phyloP scores from a whole-genome alignment of 2,329 filamentous ascomycete genomes.

The Curvularia sp. region DNA sequence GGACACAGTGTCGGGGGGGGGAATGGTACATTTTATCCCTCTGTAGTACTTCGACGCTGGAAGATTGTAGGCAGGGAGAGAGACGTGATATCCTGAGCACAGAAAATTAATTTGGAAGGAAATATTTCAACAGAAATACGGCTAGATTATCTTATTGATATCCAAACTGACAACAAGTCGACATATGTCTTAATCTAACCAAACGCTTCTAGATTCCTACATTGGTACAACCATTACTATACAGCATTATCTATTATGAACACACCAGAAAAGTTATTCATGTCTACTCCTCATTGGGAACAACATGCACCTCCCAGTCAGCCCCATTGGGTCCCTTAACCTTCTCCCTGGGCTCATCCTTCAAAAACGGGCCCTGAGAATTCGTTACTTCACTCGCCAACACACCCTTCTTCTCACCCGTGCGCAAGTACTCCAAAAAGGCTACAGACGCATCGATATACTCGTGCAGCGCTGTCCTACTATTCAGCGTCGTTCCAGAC shows the following conservation, averaged over 20 bases:
- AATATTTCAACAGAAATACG: neutral
- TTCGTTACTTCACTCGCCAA: conserved; percentile 59
- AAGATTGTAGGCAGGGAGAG: neutral
- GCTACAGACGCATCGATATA: conserved; percentile 67
- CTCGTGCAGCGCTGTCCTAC: conserved; percentile 62
- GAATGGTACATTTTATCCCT: too few relatives aligned
- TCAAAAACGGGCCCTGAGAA: conserved; percentile 22
- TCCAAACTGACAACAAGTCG: neutral
- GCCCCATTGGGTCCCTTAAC: conserved; percentile 10
- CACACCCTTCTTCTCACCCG: conserved; percentile 54
- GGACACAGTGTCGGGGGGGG: too few relatives aligned
- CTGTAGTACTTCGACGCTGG: neutral
- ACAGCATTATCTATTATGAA: neutral
- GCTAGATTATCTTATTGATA: neutral
- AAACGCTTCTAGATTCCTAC: neutral
- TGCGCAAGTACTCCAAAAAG: conserved; percentile 60
- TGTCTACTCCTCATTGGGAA: neutral
- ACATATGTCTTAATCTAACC: neutral
- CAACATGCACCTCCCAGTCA: conserved; percentile 16
- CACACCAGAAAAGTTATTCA: neutral
- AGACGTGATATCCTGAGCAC: neutral
- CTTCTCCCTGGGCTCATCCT: neutral
- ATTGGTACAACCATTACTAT: neutral
- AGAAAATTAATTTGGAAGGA: neutral
- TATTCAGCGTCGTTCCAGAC: conserved; percentile 66